phyloP scores from a whole-genome alignment of 495 filamentous ascomycete species.

The Massariosphaeria phaeospora region DNA sequence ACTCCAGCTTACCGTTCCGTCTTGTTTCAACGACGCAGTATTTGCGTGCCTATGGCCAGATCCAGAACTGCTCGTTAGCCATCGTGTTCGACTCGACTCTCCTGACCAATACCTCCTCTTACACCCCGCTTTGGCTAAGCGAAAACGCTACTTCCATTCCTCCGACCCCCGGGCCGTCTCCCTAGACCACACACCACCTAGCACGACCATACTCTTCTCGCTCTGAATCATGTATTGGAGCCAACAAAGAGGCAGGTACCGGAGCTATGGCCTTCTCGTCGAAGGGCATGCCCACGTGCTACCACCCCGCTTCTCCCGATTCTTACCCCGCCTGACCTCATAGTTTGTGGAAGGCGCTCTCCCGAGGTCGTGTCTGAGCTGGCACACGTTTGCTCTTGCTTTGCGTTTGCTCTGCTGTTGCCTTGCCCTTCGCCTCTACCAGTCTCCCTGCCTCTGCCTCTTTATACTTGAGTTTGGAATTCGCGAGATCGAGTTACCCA shows the following conservation, averaged over 20 bases:
- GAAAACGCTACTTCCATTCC: background rate
- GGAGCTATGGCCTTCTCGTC: background rate
- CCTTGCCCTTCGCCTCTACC: background rate
- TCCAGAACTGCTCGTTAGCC: no score
- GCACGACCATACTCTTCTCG: background rate
- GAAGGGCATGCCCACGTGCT: conserved; percentile 13
- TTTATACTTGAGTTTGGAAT: background rate
- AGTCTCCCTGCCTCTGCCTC: background rate
- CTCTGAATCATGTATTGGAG: background rate
- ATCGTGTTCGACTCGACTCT: no score
- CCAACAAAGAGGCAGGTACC: background rate
- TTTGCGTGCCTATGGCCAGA: no score
- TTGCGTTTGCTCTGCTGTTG: background rate
- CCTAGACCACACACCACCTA: background rate
- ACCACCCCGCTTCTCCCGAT: background rate
- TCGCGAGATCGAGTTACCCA: background rate
- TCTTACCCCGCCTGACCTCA: conserved; percentile 23
- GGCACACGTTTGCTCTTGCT: background rate
- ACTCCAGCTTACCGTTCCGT: no score
- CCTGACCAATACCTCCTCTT: no score
- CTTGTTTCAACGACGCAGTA: no score
- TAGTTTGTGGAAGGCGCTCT: background rate
- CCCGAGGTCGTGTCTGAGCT: background rate
- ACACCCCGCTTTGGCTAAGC: no score
- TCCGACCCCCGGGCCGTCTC: background rate